phyloP scores from a whole-genome alignment of 352 stramenopile species.

The Phytophthora hibernalis region DNA sequence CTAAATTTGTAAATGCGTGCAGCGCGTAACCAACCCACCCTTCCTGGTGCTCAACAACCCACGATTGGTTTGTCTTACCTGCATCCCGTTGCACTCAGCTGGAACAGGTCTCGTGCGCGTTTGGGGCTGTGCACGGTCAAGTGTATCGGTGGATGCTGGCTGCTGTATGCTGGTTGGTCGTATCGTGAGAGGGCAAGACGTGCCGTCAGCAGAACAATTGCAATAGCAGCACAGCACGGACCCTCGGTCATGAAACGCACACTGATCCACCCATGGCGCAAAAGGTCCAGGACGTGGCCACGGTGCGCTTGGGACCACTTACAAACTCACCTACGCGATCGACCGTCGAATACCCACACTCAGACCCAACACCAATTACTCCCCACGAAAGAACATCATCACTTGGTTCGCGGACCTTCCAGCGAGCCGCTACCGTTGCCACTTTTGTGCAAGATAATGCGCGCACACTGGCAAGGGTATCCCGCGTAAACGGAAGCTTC shows the following conservation, averaged over 20 bases:
- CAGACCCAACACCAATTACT: slow-evolving; percentile 6
- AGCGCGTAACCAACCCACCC: slow-evolving; percentile 33
- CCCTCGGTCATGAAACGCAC: slow-evolving; percentile 41
- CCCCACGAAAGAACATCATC: slow-evolving; percentile 22
- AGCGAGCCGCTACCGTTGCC: slow-evolving; percentile 39
- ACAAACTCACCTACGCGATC: slow-evolving; percentile 13
- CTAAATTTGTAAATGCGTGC: slow-evolving; percentile 27
- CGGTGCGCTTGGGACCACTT: slow-evolving; percentile 17
- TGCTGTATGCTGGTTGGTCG: slow-evolving; percentile 36
- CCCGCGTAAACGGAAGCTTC: slow-evolving; percentile 51
- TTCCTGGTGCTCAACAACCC: slow-evolving; percentile 13
- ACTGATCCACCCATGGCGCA: slow-evolving; percentile 37
- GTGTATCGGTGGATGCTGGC: slow-evolving; percentile 35
- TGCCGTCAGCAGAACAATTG: slow-evolving; percentile 18
- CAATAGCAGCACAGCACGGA: slow-evolving; percentile 6
- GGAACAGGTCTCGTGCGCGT: slow-evolving; percentile 10
- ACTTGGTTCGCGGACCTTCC: slow-evolving; percentile 16
- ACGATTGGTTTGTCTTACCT: slow-evolving; percentile 25
- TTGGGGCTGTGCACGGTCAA: slow-evolving; percentile 11
- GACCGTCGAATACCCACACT: slow-evolving; percentile 12
- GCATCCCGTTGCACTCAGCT: slow-evolving; percentile 12
- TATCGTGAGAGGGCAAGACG: slow-evolving; percentile 26
- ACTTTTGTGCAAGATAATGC: slow-evolving; percentile 52
- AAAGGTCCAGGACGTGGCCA: slow-evolving; percentile 44
- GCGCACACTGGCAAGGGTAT: slow-evolving; percentile 34